These are phyloP conservation scores for Colletotrichum sansevieriae DNA, from an alignment of 2,329 filamentous ascomycete species.

Conservation along the genomic window DNA sequence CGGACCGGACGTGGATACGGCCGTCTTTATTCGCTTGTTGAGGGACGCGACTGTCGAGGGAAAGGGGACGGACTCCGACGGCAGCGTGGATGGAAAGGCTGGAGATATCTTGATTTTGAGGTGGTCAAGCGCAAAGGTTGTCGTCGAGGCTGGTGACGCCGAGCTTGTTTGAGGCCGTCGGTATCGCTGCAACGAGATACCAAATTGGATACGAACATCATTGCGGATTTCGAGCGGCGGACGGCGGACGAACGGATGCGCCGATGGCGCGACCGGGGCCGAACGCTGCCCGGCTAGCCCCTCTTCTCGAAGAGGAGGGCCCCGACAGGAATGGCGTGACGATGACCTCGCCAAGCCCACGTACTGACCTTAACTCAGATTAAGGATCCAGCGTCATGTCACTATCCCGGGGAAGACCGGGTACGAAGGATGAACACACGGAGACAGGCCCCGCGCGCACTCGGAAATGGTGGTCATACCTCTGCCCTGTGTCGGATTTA, in stretches of 20 bases:
- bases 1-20: constrained; percentile 82
- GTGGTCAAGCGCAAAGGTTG: constrained; percentile 78
- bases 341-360: constrained; percentile 42
- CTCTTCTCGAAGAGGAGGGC: not conserved
- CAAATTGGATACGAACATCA: not conserved
- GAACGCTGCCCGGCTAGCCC: constrained; percentile 35
- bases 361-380: not conserved
- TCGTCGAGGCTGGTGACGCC: constrained; percentile 67
- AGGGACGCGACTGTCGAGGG: constrained; percentile 70
- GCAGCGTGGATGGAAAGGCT: constrained; percentile 67
- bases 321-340: constrained; percentile 39
- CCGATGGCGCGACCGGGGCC: constrained; percentile 56
- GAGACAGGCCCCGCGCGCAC: not conserved
- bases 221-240: constrained; percentile 45
- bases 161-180: constrained; percentile 65
- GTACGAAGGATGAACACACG: not conserved
- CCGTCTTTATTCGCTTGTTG: constrained; percentile 85
- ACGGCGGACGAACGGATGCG: constrained; percentile 68
- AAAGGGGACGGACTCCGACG: constrained; percentile 74
- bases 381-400: constrained; percentile 1
- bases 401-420: not conserved
- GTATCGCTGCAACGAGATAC: not conserved
- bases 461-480: constrained; percentile 20
- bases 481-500: constrained; percentile 7
- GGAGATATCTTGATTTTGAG: constrained; percentile 77